Evolutionary conservation across 1,139 yeast genomes (phyloP).

Genomic region (Hanseniaspora sp.): DNA sequence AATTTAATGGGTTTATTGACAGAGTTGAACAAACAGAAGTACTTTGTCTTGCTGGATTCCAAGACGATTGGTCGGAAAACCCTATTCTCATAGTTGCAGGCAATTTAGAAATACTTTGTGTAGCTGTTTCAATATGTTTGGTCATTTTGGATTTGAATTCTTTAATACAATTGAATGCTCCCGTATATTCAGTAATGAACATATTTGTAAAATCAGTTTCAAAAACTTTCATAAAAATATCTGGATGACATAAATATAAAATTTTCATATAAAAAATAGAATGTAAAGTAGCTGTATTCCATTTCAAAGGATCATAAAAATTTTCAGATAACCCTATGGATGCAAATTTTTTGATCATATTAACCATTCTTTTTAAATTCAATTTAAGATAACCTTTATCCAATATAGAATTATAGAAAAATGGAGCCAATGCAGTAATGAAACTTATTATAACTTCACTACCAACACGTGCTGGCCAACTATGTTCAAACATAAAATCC

Average conservation of each 20-base stretch:
- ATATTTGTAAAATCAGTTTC: neutral
- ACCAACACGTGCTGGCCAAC: conserved; percentile 1
- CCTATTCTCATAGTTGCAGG: neutral
- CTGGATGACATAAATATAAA: conserved; percentile 4
- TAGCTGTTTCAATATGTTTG: neutral
- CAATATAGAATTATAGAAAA: conserved; percentile 8
- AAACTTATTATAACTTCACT: conserved; percentile 2
- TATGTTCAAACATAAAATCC: conserved; percentile 4
- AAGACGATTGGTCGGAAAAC: neutral
- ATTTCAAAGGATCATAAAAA: conserved; percentile 15
- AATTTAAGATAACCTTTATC: conserved; percentile 3
- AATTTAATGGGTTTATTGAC: neutral
- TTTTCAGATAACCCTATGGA: neutral
- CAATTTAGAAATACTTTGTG: neutral
- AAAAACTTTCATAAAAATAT: conserved; percentile 3
- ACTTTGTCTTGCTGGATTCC: neutral
- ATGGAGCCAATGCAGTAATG: conserved; percentile 1
- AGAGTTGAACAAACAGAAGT: neutral
- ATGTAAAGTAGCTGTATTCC: conserved; percentile 10
- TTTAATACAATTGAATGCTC: conserved; percentile 6
- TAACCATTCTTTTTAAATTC: conserved; percentile 7
- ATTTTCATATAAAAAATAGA: conserved; percentile 12
- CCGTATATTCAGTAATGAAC: conserved; percentile 3
- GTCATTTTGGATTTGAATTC: neutral
- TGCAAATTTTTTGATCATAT: conserved; percentile 5